Evolutionary conservation across 1,139 yeast genomes (phyloP).

Genomic region (Blastobotrys arbuscula): DNA sequence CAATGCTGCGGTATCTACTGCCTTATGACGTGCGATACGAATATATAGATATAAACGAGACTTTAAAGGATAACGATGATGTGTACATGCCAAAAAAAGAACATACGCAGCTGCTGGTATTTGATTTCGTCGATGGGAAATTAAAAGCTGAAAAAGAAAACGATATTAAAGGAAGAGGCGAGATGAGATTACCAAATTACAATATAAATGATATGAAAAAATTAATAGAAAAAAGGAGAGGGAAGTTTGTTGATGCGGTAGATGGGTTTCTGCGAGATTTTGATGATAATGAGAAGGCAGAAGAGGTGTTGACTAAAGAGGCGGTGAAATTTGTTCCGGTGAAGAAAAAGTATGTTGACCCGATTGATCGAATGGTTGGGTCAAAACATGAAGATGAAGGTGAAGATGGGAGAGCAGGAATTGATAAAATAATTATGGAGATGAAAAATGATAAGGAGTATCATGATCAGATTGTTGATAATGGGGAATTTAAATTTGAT

Average conservation of each 20-base stretch:
- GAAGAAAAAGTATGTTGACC: conserved; percentile 16
- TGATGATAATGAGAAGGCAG: conserved; percentile 34
- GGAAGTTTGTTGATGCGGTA: conserved; percentile 46
- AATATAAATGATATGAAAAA: conserved; percentile 49
- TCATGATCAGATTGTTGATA: conserved; percentile 53
- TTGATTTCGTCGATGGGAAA: conserved; percentile 73
- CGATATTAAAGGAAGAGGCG: neutral
- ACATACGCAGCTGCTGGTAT: conserved; percentile 44
- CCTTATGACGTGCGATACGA: conserved; percentile 67
- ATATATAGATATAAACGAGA: conserved; percentile 42
- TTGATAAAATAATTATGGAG: conserved; percentile 43
- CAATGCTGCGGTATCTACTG: conserved; percentile 54
- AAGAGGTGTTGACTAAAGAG: conserved; percentile 33
- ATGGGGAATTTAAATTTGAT: conserved; percentile 40
- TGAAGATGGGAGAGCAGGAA: conserved; percentile 28
- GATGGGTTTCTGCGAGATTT: conserved; percentile 35
- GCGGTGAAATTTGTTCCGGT: conserved; percentile 44
- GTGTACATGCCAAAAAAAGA: conserved; percentile 30
- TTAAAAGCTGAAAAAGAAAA: conserved; percentile 32
- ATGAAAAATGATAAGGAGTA: conserved; percentile 41
- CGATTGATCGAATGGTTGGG: conserved; percentile 19
- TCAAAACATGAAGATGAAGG: neutral
- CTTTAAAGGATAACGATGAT: conserved; percentile 7
- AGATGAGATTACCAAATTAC: conserved; percentile 37
- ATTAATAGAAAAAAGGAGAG: conserved; percentile 55